These are phyloP conservation scores for Macaranga tanarius DNA, from an alignment of 441 rosid species.

Conservation along the genomic window DNA sequence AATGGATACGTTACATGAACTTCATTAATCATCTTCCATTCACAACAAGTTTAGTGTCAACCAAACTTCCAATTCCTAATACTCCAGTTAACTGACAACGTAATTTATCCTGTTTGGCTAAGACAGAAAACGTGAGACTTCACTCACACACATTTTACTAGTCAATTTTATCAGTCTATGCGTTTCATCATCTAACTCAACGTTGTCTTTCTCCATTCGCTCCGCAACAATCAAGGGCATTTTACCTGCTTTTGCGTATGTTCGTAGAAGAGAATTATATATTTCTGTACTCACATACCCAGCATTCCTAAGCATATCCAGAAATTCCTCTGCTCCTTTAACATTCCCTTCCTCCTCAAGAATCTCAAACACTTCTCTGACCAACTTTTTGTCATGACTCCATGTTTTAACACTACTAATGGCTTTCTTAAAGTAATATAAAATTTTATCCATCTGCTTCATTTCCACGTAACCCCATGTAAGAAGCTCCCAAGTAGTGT, in stretches of 20 bases:
- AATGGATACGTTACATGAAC: not conserved
- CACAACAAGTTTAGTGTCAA: not conserved
- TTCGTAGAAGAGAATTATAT: slow-evolving; percentile 65
- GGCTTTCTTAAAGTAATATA: slow-evolving; percentile 66
- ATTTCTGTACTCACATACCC: slow-evolving; percentile 61
- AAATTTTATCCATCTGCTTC: slow-evolving; percentile 47
- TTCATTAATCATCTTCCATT: slow-evolving; percentile 2
- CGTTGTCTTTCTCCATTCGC: slow-evolving; percentile 66
- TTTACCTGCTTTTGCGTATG: slow-evolving; percentile 71
- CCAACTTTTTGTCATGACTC: slow-evolving; percentile 53
- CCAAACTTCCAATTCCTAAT: not conserved
- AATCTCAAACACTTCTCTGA: slow-evolving; percentile 43
- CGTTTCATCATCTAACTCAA: slow-evolving; percentile 63
- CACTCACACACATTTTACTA: slow-evolving; percentile 59
- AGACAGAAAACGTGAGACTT: slow-evolving; percentile 40
- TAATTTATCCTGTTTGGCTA: slow-evolving; percentile 10
- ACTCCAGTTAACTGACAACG: not conserved
- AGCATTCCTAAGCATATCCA: slow-evolving; percentile 54
- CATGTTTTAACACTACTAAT: slow-evolving; percentile 62
- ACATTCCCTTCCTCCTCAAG: slow-evolving; percentile 60
- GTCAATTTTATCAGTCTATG: slow-evolving; percentile 54
- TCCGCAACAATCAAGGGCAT: slow-evolving; percentile 76
- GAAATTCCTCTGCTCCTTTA: slow-evolving; percentile 61
- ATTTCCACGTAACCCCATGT: slow-evolving; percentile 61
- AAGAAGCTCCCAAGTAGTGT: slow-evolving; percentile 85